A percentile compares a stretch with the other conserved stretches of the same genome.
phyloP scores from a whole-genome alignment of 1,284 basidiomycete genomes.

The Grifola frondosa region DNA sequence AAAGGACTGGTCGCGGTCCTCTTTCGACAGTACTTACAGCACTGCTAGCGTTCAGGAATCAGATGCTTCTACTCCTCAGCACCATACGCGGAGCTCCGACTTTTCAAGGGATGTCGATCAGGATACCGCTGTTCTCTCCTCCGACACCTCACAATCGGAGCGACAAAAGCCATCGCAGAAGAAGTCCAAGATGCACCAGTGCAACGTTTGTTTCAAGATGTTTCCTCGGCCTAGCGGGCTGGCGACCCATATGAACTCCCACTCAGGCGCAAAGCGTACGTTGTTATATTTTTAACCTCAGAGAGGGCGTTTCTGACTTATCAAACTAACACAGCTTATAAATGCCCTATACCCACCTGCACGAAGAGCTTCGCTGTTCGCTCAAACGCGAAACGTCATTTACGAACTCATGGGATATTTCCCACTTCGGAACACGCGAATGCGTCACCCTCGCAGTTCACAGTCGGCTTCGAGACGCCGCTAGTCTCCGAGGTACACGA shows the following conservation, averaged over 20 bases:
- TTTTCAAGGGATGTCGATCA: conserved; percentile 7
- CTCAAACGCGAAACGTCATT: conserved; percentile 65
- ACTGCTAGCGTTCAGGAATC: conserved; percentile 6
- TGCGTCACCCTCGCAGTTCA: conserved; percentile 35
- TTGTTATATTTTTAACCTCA: conserved; percentile 7
- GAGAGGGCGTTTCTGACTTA: background rate
- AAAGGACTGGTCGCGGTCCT: conserved; percentile 15
- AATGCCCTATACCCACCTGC: conserved; percentile 54
- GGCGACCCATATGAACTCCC: conserved; percentile 70
- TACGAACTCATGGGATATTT: conserved; percentile 50
- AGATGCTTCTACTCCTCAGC: conserved; percentile 4
- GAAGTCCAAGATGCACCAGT: conserved; percentile 53
- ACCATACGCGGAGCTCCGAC: conserved; percentile 13
- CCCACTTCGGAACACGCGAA: conserved; percentile 30
- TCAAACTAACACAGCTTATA: conserved; percentile 43
- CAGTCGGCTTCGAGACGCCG: conserved; percentile 46
- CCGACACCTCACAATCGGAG: conserved; percentile 20
- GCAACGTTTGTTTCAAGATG: conserved; percentile 53
- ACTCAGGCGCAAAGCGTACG: conserved; percentile 66
- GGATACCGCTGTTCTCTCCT: conserved; percentile 14
- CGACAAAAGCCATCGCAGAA: conserved; percentile 32
- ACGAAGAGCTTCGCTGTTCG: conserved; percentile 59
- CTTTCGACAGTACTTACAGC: conserved; percentile 9
- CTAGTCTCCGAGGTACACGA: conserved; percentile 44
- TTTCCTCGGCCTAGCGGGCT: conserved; percentile 70